Conservation (phyloP, 2,329 filamentous ascomycete genomes). For the Beauveria medogensis region DNA sequence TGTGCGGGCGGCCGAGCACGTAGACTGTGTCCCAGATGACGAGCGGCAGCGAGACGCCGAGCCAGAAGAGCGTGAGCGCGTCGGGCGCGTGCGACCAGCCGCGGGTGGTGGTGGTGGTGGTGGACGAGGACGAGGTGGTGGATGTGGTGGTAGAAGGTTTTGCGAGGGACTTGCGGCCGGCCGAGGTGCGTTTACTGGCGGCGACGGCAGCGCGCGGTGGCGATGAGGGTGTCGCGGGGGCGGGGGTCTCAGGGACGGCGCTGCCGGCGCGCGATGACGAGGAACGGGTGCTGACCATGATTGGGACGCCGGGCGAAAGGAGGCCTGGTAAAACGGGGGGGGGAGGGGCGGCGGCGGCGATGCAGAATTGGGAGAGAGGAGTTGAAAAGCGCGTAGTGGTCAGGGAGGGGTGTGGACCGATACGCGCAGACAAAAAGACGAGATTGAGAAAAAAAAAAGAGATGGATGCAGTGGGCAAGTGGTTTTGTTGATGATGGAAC, state of each 20-base stretch:
- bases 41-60: slow-evolving; percentile 65
- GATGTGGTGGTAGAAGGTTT: background rate
- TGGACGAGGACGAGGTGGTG: background rate
- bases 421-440: too few relatives aligned
- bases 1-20: slow-evolving; percentile 69
- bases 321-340: too few relatives aligned
- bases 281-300: slow-evolving; percentile 31
- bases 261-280: slow-evolving; percentile 26
- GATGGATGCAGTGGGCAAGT: too few relatives aligned
- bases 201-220: slow-evolving; percentile 5
- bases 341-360: background rate
- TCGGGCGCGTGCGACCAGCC: slow-evolving; percentile 40
- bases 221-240: slow-evolving; percentile 14
- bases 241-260: slow-evolving; percentile 17
- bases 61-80: slow-evolving; percentile 53
- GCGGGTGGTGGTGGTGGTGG: background rate
- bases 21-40: slow-evolving; percentile 78
- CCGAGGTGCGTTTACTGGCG: slow-evolving; percentile 31
- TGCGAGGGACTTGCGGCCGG: slow-evolving; percentile 2
- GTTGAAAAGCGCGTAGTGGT: too few relatives aligned
- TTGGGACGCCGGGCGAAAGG: background rate
- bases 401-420: too few relatives aligned
- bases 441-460: too few relatives aligned
- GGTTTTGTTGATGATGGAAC: too few relatives aligned
- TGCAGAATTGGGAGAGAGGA: background rate